Evolutionary conservation across 441 rosid genomes (phyloP).

Genomic region (Cnidoscolus chayamansa): DNA sequence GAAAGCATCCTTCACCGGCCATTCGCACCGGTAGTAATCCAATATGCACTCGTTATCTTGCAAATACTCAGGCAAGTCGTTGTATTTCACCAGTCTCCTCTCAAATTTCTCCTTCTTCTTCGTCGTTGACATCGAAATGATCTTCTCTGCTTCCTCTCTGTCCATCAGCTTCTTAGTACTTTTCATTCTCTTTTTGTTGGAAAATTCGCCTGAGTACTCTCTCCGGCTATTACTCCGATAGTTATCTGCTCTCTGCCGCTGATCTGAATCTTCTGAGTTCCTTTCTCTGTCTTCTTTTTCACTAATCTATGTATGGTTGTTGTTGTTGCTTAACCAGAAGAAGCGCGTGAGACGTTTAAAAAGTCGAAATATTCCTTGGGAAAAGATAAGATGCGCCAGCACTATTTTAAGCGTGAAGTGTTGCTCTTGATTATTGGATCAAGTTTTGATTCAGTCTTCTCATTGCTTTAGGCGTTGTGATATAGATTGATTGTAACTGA

Average conservation of each 20-base stretch:
- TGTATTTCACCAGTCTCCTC: constrained; percentile 52
- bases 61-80: constrained; percentile 73
- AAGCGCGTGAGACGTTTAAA: constrained; percentile 21
- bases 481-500: no score
- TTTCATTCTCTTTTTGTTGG: background rate
- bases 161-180: background rate
- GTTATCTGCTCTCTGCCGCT: background rate
- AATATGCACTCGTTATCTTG: constrained; percentile 79
- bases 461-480: background rate
- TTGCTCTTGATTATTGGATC: background rate
- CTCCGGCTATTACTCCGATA: constrained; percentile 2
- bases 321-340: background rate
- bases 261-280: background rate
- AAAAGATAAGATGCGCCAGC: background rate
- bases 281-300: background rate
- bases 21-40: constrained; percentile 77
- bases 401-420: background rate
- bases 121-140: background rate
- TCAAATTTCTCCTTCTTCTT: constrained; percentile 19
- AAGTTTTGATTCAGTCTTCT: background rate
- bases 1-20: constrained; percentile 70
- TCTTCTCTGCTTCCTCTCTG: background rate
- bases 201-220: background rate
- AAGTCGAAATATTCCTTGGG: background rate
- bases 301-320: background rate